A percentile compares a stretch with the other conserved stretches of the same genome.
These are phyloP conservation scores for Penicillium psychrosexuale DNA, from an alignment of 2,329 filamentous ascomycete species.

Conservation along the genomic window DNA sequence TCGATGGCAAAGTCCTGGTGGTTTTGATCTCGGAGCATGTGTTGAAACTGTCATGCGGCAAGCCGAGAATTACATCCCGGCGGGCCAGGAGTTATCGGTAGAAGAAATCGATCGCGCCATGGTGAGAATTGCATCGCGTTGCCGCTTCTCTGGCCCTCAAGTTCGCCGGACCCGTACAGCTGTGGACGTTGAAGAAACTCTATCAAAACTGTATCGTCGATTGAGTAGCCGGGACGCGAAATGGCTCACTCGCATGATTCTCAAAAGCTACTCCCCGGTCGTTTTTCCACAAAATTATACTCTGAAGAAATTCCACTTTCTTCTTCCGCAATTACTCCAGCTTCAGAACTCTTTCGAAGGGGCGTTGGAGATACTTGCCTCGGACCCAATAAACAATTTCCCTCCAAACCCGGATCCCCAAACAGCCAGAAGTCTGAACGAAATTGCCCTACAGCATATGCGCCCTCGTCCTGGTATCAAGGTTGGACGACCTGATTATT, in stretches of 20 bases:
- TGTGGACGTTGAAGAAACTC: constrained; percentile 44
- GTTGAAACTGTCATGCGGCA: constrained; percentile 62
- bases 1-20: constrained; percentile 59
- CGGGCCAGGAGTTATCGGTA: constrained; percentile 55
- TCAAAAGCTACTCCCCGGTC: constrained; percentile 72
- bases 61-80: constrained; percentile 50
- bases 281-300: constrained; percentile 57
- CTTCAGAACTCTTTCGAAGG: constrained; percentile 66
- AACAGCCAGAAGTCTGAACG: constrained; percentile 28
- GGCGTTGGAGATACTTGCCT: constrained; percentile 55
- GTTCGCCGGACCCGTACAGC: constrained; percentile 47
- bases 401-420: constrained; percentile 36
- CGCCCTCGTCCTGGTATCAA: constrained; percentile 60
- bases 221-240: constrained; percentile 70
- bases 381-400: constrained; percentile 34
- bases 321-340: constrained; percentile 66
- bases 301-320: constrained; percentile 62
- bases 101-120: constrained; percentile 70
- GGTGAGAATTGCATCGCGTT: constrained; percentile 63
- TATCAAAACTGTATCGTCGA: constrained; percentile 58
- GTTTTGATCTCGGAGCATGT: constrained; percentile 68
- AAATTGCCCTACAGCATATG: constrained; percentile 43
- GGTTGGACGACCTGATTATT: constrained; percentile 62
- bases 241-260: constrained; percentile 77
- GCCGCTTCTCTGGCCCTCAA: constrained; percentile 66